Percentiles rank a stretch among this genome's conserved stretches.
Evolutionary conservation across 371 early-diverging fungal genomes (phyloP).

Genomic region (Lichtheimia hyalospora): DNA sequence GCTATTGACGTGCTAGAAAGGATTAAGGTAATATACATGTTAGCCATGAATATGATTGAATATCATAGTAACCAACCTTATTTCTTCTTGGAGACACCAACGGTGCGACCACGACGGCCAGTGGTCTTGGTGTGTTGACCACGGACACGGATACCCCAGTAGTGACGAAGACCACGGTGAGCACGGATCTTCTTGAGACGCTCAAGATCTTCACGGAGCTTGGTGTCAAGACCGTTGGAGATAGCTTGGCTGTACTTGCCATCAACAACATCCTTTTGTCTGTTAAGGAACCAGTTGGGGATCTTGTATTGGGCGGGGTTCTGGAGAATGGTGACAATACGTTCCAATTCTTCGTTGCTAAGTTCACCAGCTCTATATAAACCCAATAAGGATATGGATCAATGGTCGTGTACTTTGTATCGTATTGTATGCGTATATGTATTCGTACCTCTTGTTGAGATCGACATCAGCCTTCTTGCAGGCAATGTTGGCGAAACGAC

Average conservation of each 20-base stretch:
- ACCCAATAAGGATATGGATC: no score
- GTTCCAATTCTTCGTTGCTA: conserved; percentile 89
- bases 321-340: conserved; percentile 87
- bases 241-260: conserved; percentile 94
- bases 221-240: conserved; percentile 94
- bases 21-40: no score
- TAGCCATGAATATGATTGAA: no score
- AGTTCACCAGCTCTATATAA: conserved; percentile 93
- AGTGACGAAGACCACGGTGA: conserved; percentile 95
- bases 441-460: conserved; percentile 87
- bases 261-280: conserved; percentile 95
- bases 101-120: conserved; percentile 95
- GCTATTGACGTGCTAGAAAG: no score
- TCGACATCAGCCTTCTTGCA: conserved; percentile 99
- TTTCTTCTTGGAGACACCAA: conserved; percentile 99
- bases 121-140: conserved; percentile 99
- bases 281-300: conserved; percentile 98
- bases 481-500: conserved; percentile 96
- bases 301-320: conserved; percentile 96
- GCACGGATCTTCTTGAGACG: conserved; percentile 96
- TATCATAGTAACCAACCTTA: conserved; percentile 16
- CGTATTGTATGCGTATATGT: not conserved
- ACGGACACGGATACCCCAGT: conserved; percentile 93
- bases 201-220: conserved; percentile 96
- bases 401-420: not conserved